A percentile compares a stretch with the other conserved stretches of the same genome.
Evolutionary conservation across 179 eudicot genomes (phyloP).

Genomic region (Gypsophila paniculata): DNA sequence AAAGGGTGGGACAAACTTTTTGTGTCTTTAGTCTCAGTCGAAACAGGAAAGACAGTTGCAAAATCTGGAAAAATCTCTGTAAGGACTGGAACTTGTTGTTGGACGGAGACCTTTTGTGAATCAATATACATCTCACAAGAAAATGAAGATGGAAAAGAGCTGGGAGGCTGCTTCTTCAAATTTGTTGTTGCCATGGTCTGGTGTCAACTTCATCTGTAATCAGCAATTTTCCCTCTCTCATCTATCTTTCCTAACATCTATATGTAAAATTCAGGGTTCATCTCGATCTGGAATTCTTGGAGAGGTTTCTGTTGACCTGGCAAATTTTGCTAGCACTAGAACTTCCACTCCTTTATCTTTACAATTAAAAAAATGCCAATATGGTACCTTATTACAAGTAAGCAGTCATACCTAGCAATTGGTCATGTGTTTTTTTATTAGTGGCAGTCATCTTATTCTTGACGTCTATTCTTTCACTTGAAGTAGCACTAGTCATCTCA

Average conservation of each 20-base stretch:
- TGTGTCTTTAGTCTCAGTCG: slow-evolving; percentile 52
- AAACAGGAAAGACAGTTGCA: slow-evolving; percentile 74
- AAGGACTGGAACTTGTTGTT: slow-evolving; percentile 70
- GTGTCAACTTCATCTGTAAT: background rate
- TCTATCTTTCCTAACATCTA: slow-evolving; percentile 5
- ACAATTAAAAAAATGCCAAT: slow-evolving; percentile 66
- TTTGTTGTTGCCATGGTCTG: slow-evolving; percentile 73
- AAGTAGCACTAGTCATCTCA: no score
- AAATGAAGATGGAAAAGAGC: slow-evolving; percentile 44
- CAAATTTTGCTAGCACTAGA: slow-evolving; percentile 47
- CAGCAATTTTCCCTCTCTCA: background rate
- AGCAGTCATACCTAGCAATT: no score
- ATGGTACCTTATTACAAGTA: slow-evolving; percentile 71
- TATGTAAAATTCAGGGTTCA: slow-evolving; percentile 51
- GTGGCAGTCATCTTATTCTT: no score
- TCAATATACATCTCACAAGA: slow-evolving; percentile 50
- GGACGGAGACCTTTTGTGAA: slow-evolving; percentile 69
- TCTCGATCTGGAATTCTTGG: slow-evolving; percentile 84
- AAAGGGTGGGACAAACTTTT: slow-evolving; percentile 94
- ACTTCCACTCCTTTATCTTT: slow-evolving; percentile 48
- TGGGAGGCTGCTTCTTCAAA: slow-evolving; percentile 49
- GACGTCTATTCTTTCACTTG: no score
- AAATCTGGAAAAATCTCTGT: slow-evolving; percentile 62
- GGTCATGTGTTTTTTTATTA: no score
- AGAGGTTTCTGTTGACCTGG: slow-evolving; percentile 63